phyloP scores from a whole-genome alignment of 2,329 filamentous ascomycete species.

The Pestalotiopsis fici region DNA sequence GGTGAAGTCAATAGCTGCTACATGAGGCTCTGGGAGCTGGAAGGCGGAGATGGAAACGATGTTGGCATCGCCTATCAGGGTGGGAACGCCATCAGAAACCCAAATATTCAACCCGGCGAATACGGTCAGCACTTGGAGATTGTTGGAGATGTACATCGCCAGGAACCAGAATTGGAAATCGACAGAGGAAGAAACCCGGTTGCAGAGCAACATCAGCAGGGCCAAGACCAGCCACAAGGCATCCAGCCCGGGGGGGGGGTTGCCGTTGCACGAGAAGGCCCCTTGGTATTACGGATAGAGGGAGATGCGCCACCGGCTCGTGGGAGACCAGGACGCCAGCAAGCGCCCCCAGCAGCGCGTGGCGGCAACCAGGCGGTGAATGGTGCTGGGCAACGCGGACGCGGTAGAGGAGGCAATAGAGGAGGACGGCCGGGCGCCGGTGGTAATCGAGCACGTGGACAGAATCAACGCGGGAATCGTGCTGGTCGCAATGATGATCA shows the following conservation, averaged over 20 bases:
- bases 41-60: conserved; percentile 71
- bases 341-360: conserved; percentile 19
- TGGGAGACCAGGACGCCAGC: conserved; percentile 24
- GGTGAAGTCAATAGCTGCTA: conserved; percentile 67
- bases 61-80: conserved; percentile 47
- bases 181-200: conserved; percentile 17
- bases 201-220: conserved; percentile 24
- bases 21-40: conserved; percentile 86
- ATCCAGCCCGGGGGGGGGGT: conserved; percentile 26
- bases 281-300: conserved; percentile 56
- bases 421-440: conserved; percentile 27
- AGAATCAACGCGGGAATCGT: conserved; percentile 18
- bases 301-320: conserved; percentile 31
- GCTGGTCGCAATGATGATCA: conserved; percentile 14
- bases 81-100: conserved; percentile 25
- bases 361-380: conserved; percentile 23
- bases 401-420: conserved; percentile 27
- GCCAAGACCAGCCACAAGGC: conserved; percentile 22
- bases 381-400: conserved; percentile 27
- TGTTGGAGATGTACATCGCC: conserved; percentile 12
- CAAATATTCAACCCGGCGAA: conserved; percentile 18
- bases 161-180: conserved; percentile 25
- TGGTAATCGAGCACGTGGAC: conserved; percentile 10
- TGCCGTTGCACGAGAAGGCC: conserved; percentile 55
- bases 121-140: conserved; percentile 22